Base-by-base conservation (phyloP, 495 filamentous ascomycete species). In the Penicillium paradoxum region DNA sequence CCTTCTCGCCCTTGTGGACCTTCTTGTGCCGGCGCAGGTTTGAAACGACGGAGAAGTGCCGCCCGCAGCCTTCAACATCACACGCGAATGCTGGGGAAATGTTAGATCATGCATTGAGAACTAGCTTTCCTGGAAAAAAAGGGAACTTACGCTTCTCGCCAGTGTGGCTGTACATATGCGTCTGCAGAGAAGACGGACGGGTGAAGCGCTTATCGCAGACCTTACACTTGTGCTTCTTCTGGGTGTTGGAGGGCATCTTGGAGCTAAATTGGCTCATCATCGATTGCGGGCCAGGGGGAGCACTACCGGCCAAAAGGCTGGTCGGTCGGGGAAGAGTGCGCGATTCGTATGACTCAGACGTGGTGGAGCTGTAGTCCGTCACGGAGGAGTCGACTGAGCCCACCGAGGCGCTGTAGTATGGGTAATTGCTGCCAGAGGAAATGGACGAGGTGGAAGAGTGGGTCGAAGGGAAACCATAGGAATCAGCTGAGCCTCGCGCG, bases 181-280 rank as follows among this genome's bases (percentile, higher is more conserved):
- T 98, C 61, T 97, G 95, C 29, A 98, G 70, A 6, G 93, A 98
- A 64, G 92, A 97, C 1, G 93, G 93, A 34, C 93, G 83, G 9
- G 93, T 97, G 69, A 98, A 98, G 7, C 93, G 84, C 82, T 98
- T 98, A 73, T 97, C 93, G 77, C 93, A 98, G 45, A 98, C 89
- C 78, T 97, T 97, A 80, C 93, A 98, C 73, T 96, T 97, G 75
- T 98, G 93, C 78, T 97, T 98, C 83, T 98, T 98, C 65, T 97
- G 92, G 24, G 93, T 91, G 73, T 88, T 95, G 19, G 90, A 92
- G 9, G 90, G 89, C 42, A 97, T 85, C 68, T 97, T 97, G 39
- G 93, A 97, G 76, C 89, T 97, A 76, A 98, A 98, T 56, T 95
- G 92, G 42, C 89, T 84, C 93, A 98, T 98, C 90, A 98, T 97